These are phyloP conservation scores for Beauveria sp. DNA, from an alignment of 2,329 filamentous ascomycete species.

Conservation along the genomic window DNA sequence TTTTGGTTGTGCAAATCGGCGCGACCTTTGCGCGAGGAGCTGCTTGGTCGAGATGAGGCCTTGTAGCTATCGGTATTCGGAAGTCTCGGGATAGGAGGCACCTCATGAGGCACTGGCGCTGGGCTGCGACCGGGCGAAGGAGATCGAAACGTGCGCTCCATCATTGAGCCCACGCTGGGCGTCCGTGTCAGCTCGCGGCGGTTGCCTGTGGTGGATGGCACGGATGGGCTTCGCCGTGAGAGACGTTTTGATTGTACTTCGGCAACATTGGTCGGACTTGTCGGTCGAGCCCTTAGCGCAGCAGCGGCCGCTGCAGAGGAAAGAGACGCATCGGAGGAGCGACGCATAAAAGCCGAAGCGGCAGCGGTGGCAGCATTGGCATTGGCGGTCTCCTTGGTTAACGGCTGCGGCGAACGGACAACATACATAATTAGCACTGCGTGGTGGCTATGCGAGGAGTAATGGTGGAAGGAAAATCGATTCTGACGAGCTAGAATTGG, in stretches of 20 bases:
- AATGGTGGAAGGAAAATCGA: background rate
- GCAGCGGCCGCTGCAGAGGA: slow-evolving; percentile 83
- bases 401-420: slow-evolving; percentile 40
- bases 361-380: slow-evolving; percentile 73
- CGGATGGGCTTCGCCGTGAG: slow-evolving; percentile 61
- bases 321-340: slow-evolving; percentile 52
- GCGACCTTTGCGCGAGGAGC: slow-evolving; percentile 22
- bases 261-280: slow-evolving; percentile 70
- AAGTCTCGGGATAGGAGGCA: slow-evolving; percentile 70
- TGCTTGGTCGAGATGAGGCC: slow-evolving; percentile 17
- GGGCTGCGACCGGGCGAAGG: slow-evolving; percentile 51
- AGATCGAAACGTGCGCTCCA: slow-evolving; percentile 77
- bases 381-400: slow-evolving; percentile 56
- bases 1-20: slow-evolving; percentile 38
- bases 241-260: slow-evolving; percentile 85
- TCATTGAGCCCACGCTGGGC: slow-evolving; percentile 75
- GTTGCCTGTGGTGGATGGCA: slow-evolving; percentile 55
- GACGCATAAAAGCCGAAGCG: slow-evolving; percentile 69
- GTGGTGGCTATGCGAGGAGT: background rate
- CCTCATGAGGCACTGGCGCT: slow-evolving; percentile 33
- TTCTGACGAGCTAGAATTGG: background rate
- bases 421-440: slow-evolving; percentile 17
- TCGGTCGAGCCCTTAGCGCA: slow-evolving; percentile 70
- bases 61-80: slow-evolving; percentile 39
- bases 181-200: slow-evolving; percentile 50